Conservation (phyloP, 2,329 filamentous ascomycete genomes). For the Aspergillus sergii region DNA sequence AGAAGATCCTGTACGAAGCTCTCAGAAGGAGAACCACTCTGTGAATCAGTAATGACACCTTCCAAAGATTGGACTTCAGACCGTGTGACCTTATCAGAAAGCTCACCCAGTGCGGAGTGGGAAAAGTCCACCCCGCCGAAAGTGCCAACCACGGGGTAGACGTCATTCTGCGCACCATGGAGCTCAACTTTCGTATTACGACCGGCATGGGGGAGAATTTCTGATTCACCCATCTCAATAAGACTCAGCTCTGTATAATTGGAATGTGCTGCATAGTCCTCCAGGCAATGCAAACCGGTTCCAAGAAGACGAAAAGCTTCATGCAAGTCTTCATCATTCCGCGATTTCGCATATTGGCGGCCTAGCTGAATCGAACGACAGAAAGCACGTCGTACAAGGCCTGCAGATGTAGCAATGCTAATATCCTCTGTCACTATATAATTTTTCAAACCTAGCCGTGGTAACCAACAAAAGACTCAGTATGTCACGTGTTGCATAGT, state of each 20-base stretch:
- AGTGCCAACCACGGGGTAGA: constrained; percentile 85
- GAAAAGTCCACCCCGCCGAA: constrained; percentile 95
- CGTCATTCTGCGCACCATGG: constrained; percentile 63
- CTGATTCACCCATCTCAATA: constrained; percentile 78
- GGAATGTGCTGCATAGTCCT: constrained; percentile 91
- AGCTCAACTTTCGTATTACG: constrained; percentile 71
- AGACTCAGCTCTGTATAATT: constrained; percentile 89
- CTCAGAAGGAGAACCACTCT: constrained; percentile 65
- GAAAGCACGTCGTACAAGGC: constrained; percentile 75
- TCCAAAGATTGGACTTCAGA: constrained; percentile 89
- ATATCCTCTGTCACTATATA: constrained; percentile 86
- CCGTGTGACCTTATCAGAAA: constrained; percentile 87
- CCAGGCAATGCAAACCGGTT: constrained; percentile 85
- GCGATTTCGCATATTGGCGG: constrained; percentile 67
- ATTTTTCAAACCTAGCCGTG: constrained; percentile 70
- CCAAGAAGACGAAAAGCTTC: constrained; percentile 85
- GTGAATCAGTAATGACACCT: constrained; percentile 69
- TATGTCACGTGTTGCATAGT: not conserved
- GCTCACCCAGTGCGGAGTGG: constrained; percentile 77
- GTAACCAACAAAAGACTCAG: constrained; percentile 1
- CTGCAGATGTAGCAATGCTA: constrained; percentile 79
- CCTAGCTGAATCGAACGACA: constrained; percentile 75
- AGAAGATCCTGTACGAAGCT: constrained; percentile 78
- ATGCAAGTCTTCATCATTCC: constrained; percentile 76
- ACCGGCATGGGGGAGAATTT: constrained; percentile 87